phyloP scores from a whole-genome alignment of 2,329 filamentous ascomycete genomes.

The Paraconiothyrium sp. region DNA sequence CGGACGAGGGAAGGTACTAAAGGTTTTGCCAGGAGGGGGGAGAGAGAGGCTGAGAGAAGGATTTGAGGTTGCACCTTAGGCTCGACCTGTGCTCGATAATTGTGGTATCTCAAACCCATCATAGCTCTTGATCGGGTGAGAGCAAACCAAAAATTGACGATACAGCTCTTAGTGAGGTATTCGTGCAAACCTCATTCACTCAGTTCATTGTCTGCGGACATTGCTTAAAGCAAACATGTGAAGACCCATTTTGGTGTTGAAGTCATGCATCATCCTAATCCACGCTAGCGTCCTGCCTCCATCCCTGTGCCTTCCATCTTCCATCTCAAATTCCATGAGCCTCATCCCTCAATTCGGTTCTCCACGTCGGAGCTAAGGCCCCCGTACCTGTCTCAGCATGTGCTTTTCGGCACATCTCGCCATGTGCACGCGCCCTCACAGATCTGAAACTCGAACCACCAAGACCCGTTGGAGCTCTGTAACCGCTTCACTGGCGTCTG shows the following conservation, averaged over 20 bases:
- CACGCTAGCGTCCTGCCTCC: not conserved
- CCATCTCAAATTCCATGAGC: not conserved
- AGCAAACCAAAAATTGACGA: not conserved
- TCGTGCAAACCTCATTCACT: too few species aligned
- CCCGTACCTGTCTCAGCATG: constrained; percentile 22
- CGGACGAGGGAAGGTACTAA: not conserved
- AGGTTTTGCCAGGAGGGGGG: not conserved
- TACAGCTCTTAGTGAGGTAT: too few species aligned
- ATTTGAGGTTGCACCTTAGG: not conserved
- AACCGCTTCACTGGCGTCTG: constrained; percentile 29
- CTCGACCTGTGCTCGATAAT: not conserved
- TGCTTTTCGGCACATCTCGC: constrained; percentile 6
- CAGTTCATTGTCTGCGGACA: too few species aligned
- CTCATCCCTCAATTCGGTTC: not conserved
- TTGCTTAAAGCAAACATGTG: too few species aligned
- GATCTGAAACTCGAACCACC: constrained; percentile 41
- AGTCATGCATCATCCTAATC: not conserved
- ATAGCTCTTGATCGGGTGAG: not conserved
- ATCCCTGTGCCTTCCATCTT: not conserved
- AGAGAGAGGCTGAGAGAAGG: constrained; percentile 8
- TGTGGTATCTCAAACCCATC: not conserved
- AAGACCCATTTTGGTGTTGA: too few species aligned
- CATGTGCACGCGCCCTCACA: constrained; percentile 13
- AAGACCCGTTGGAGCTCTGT: not conserved
- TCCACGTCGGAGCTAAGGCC: not conserved